Evolutionary conservation across 768 basidiomycete genomes (phyloP).

Genomic region (Lactifluus volemus): DNA sequence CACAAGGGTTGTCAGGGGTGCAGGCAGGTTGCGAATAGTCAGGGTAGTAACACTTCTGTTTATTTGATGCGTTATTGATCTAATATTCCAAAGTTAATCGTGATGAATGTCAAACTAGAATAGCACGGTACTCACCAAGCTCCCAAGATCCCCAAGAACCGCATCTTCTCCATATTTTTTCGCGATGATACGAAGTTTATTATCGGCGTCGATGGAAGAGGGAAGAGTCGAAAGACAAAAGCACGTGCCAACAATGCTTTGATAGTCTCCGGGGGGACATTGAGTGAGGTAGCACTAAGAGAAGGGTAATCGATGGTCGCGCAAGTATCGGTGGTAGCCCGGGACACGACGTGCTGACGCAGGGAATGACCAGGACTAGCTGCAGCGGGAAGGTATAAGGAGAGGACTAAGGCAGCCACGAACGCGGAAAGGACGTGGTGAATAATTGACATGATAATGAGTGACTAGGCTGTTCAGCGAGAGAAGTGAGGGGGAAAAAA

Average conservation of each 20-base stretch:
- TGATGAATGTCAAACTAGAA: not conserved
- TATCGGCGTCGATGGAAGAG: conserved; percentile 7
- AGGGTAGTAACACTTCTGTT: conserved; percentile 29
- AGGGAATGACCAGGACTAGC: not conserved
- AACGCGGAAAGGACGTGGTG: not conserved
- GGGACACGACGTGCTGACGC: conserved; percentile 19
- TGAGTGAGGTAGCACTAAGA: conserved; percentile 2
- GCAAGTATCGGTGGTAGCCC: conserved; percentile 20
- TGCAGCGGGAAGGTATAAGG: not conserved
- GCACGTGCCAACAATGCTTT: conserved; percentile 26
- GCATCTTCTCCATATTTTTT: conserved; percentile 7
- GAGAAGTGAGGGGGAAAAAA: not conserved
- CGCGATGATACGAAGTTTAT: conserved; percentile 8
- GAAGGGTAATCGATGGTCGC: conserved; percentile 16
- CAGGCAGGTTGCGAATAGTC: conserved; percentile 28
- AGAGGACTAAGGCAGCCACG: not conserved
- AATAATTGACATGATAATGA: conserved; percentile 11
- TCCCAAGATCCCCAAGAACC: conserved; percentile 10
- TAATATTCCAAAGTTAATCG: conserved; percentile 17
- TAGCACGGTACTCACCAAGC: conserved; percentile 21
- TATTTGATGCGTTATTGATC: conserved; percentile 28
- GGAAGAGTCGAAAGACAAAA: conserved; percentile 31
- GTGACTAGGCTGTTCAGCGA: conserved; percentile 2
- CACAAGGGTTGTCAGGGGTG: conserved; percentile 28
- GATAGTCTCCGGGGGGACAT: conserved; percentile 1